Base-by-base conservation (phyloP, 371 early-diverging fungal species). In the Saksenaea oblongispora region DNA sequence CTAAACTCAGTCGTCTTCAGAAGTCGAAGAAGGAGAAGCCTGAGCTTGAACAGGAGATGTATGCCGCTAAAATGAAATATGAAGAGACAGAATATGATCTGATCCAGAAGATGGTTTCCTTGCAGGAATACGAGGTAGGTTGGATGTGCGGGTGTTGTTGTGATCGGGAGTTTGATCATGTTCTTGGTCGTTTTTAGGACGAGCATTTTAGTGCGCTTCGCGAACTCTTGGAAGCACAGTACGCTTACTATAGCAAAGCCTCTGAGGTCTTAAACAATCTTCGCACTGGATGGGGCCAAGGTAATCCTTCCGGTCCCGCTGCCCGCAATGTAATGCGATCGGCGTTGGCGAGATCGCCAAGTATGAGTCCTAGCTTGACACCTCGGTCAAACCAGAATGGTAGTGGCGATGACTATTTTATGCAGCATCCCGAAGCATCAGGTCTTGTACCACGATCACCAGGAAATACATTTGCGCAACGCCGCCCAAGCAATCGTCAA, bases 11-110 rank as follows among this genome's bases (percentile, higher is more conserved):
- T 75, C 90, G 92, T 65, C 85, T 93, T 26, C 91, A 94, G 65
- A 94, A 92, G 69, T 83, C 88, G 26, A 94, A 94, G 73, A 96
- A 94, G 76, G 95, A 96, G 64, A 92, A 89, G 44, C 90, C 94
- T 7, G 89, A 91, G 47, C 79, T 93, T 57, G 97, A 95, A 66
- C 95, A 97, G 64, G 97, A 96, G 47, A 82, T 92, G 73, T 87
- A 94, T 42, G 88, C 91, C 0, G 90, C 96, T 1, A 94, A 93
- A 68, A 74, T 86, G 22, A 96, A 95, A 72, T 97, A 96, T 67
- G 96, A 97, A 59, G 97, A 97, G 66, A 87, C 93, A 13, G 82
- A 86, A 56, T 87, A 89, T 60, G 85, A 89, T 58, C 44, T 91
- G 37, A 70, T 85, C 22, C 80, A 76, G 7, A 81, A 86, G 60